Evolutionary conservation across 148 eudicot genomes (phyloP).

Genomic region (Rhododendron ferrugineum): DNA sequence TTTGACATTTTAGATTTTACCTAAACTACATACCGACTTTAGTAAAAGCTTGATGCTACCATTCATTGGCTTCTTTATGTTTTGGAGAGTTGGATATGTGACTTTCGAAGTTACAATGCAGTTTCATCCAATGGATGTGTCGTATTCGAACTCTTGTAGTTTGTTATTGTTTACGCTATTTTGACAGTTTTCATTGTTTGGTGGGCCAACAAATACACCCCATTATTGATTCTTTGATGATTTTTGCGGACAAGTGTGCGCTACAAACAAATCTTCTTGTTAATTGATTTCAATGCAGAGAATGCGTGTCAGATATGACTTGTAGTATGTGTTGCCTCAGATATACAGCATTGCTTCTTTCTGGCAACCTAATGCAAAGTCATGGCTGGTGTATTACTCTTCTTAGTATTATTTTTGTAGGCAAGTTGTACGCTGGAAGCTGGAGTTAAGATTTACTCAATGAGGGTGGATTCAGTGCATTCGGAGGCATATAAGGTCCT

Average conservation of each 20-base stretch:
- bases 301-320: background rate
- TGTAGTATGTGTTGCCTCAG: background rate
- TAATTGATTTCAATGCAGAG: background rate
- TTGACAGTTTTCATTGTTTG: background rate
- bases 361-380: background rate
- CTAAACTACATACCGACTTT: background rate
- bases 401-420: slow-evolving; percentile 14
- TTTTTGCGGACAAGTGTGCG: background rate
- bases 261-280: background rate
- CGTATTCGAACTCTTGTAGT: background rate
- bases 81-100: background rate
- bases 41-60: background rate
- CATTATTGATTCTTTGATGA: background rate
- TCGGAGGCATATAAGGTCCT: slow-evolving; percentile 98
- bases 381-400: background rate
- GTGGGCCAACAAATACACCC: background rate
- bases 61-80: background rate
- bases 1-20: background rate
- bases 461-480: slow-evolving; percentile 95
- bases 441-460: slow-evolving; percentile 90
- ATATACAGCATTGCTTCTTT: background rate
- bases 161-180: background rate
- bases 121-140: background rate
- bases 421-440: slow-evolving; percentile 99
- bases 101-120: background rate